Evolutionary conservation across 805 yeast genomes (phyloP).

Genomic region (Candida stauntonica): DNA sequence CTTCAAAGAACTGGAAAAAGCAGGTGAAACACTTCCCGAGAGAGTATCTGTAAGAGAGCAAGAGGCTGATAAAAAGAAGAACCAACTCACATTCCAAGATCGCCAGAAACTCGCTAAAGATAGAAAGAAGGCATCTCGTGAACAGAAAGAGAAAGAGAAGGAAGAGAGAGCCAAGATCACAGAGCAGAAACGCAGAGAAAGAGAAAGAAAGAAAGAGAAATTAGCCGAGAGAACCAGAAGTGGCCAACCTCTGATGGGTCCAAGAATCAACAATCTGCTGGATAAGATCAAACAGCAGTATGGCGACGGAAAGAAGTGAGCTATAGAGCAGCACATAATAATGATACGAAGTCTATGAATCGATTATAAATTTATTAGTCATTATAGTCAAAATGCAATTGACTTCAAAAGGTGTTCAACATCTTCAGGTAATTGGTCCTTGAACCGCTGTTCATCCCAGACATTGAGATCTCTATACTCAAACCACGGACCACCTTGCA

Average conservation of each 20-base stretch:
- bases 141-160: constrained; percentile 36
- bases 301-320: constrained; percentile 7
- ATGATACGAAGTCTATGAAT: not conserved
- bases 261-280: constrained; percentile 71
- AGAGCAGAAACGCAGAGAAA: constrained; percentile 36
- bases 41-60: constrained; percentile 25
- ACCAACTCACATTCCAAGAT: constrained; percentile 30
- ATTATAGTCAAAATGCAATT: too few species aligned
- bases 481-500: constrained; percentile 14
- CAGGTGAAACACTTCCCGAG: constrained; percentile 56
- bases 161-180: constrained; percentile 34
- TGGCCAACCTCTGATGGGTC: constrained; percentile 93
- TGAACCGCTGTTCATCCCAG: constrained; percentile 16
- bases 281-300: constrained; percentile 65
- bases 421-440: constrained; percentile 4
- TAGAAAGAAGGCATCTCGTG: constrained; percentile 30
- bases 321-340: too few species aligned
- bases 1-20: constrained; percentile 70
- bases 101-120: constrained; percentile 34
- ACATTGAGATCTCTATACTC: constrained; percentile 13
- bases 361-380: too few species aligned
- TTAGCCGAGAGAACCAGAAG: constrained; percentile 52
- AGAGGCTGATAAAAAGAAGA: constrained; percentile 16
- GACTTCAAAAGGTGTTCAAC: constrained; percentile 7
- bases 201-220: constrained; percentile 41